Base-by-base conservation (phyloP, 2,329 filamentous ascomycete genomes). In the Cladophialophora immunda region DNA sequence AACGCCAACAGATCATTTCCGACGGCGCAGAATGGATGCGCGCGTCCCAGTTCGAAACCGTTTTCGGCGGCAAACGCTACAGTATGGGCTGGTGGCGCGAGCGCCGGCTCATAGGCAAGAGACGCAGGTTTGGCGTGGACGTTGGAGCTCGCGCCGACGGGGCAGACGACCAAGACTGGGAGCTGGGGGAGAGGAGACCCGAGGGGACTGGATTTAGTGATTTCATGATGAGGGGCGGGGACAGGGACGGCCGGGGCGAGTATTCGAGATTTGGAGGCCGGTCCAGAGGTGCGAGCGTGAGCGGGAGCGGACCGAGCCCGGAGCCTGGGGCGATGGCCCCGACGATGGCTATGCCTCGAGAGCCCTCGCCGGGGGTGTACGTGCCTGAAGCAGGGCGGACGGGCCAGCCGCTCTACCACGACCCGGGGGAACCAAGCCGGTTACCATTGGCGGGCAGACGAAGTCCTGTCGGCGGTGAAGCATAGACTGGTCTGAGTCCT, bases 31-130 rank as follows among this genome's bases (percentile, higher is more conserved):
- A 73, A 52, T 73, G 71, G 71, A 64, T 70, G 64, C 60, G 65
- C 11, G 41, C 57, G n/a, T 17, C 55, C 9, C 60, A 66, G 5
- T 73, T 71, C 45, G 65, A 64, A 25, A 53, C 38, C 5, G 38
- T 72, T 8, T 73, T 73, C 25, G 68, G 68, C 5, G 68, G 68
- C 6, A 60, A 65, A 22, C 38, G 63, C 13, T 73, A 70, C 58
- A 72, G 68, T 22, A 65, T 72, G 60, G 72, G 72, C 9, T 73
- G 72, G 72, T 73, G 72, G 72, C 59, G 65, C 36, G 70, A 72
- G 41, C 58, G 63, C 13, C 58, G 25, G 13, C 62, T 59, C 8
- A 58, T 54, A 4, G 68, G 69, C 22, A 71, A 70, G 38, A 36
- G 63, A 19, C 65, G 68, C 17, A 55, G 72, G 4, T 73, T 69